Conservation (phyloP, 192 early-diverging fungal species). For the Radiomyces spectabilis region DNA sequence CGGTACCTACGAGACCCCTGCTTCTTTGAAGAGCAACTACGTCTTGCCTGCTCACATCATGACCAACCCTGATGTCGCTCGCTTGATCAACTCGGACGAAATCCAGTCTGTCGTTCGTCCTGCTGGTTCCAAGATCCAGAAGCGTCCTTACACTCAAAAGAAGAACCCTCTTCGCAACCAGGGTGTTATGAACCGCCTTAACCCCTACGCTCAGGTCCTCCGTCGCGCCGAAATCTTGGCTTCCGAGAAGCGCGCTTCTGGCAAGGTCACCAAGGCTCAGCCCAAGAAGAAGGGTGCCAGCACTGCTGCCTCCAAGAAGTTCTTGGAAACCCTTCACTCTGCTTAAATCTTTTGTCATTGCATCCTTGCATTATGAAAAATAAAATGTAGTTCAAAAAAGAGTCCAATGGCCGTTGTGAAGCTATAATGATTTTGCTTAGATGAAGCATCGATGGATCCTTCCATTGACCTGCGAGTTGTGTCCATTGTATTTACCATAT, state of each 20-base stretch:
- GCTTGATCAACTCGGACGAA: slow-evolving; percentile 95
- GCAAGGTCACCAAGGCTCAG: slow-evolving; percentile 43
- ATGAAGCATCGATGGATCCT: no score
- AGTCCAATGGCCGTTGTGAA: no score
- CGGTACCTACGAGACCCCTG: slow-evolving; percentile 74
- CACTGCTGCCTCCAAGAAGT: slow-evolving; percentile 25
- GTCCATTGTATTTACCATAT: no score
- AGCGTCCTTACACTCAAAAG: slow-evolving; percentile 95
- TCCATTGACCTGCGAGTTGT: no score
- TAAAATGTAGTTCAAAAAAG: no score
- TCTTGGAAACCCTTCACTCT: slow-evolving; percentile 28
- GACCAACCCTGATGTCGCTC: slow-evolving; percentile 89
- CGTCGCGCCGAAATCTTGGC: slow-evolving; percentile 69
- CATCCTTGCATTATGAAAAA: not conserved
- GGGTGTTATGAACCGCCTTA: slow-evolving; percentile 89
- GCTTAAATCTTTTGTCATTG: slow-evolving; percentile 14
- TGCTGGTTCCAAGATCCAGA: slow-evolving; percentile 70
- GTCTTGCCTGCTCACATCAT: slow-evolving; percentile 82
- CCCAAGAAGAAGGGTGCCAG: slow-evolving; percentile 15
- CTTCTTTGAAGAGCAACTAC: slow-evolving; percentile 85
- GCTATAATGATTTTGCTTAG: no score
- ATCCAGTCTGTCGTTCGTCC: slow-evolving; percentile 89
- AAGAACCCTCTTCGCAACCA: slow-evolving; percentile 98
- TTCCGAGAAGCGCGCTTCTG: slow-evolving; percentile 44
- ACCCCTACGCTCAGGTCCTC: slow-evolving; percentile 94